Evolutionary conservation across 306 rosid genomes (phyloP).

Genomic region (Castanopsis chinensis): DNA sequence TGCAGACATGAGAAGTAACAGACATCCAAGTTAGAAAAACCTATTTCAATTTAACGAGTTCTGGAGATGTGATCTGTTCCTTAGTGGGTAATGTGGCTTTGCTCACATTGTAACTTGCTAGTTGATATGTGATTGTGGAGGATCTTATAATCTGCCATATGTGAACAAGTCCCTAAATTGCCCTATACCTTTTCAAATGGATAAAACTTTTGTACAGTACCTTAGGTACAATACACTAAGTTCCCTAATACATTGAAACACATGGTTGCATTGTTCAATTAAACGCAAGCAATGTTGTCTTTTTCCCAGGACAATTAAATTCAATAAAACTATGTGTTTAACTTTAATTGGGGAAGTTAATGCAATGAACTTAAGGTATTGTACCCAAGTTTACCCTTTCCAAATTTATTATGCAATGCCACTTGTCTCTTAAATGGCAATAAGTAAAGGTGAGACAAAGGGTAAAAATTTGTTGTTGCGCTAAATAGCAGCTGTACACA

Average conservation of each 20-base stretch:
- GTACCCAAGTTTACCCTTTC: background rate
- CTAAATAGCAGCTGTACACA: background rate
- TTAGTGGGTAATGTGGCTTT: background rate
- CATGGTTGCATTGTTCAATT: no score
- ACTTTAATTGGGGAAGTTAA: no score
- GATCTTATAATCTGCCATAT: background rate
- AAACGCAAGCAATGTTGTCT: no score
- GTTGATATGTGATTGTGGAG: background rate
- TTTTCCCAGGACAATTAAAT: no score
- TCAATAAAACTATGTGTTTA: no score
- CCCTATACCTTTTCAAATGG: slow-evolving; percentile 3
- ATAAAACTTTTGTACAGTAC: no score
- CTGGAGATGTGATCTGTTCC: background rate
- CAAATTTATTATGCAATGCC: background rate
- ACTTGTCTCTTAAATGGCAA: slow-evolving; percentile 1
- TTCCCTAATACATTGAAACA: no score
- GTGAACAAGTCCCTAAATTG: slow-evolving; percentile 4
- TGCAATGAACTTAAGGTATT: no score
- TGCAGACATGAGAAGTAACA: background rate
- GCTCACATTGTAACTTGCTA: background rate
- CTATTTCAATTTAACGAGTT: background rate
- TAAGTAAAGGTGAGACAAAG: background rate
- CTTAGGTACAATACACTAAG: no score
- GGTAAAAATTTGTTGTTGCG: background rate
- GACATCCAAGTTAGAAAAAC: background rate